Evolutionary conservation across 192 early-diverging fungal species (phyloP).

Genomic region (Polychytrium aggregatum): DNA sequence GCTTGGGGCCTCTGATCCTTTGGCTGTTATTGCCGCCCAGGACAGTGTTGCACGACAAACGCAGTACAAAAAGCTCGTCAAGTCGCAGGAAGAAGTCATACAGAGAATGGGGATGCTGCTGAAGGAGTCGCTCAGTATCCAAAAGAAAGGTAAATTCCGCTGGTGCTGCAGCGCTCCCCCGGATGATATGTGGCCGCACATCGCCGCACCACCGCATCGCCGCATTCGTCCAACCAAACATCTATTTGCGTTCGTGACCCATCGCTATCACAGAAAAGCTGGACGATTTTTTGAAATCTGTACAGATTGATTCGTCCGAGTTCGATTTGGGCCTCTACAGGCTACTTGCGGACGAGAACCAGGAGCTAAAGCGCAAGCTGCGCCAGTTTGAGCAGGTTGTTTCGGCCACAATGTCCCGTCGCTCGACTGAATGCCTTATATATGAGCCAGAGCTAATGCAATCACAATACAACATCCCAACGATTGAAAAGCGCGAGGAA

Average conservation of each 20-base stretch:
- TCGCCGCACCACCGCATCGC: not conserved
- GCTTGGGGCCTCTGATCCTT: not conserved
- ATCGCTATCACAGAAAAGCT: not conserved
- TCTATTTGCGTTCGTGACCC: not conserved
- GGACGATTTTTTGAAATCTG: not conserved
- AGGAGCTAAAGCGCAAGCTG: too few species aligned
- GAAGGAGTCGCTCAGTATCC: conserved; percentile 6
- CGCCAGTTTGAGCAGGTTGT: too few species aligned
- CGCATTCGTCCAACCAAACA: not conserved
- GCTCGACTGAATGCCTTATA: too few species aligned
- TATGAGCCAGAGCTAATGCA: too few species aligned
- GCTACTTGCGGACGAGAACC: too few species aligned
- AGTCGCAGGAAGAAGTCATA: conserved; percentile 33
- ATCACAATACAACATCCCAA: too few species aligned
- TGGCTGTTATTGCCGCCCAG: not conserved
- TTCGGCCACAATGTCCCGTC: too few species aligned
- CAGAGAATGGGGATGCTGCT: conserved; percentile 16
- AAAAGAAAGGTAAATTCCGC: conserved; percentile 5
- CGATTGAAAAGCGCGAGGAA: not conserved
- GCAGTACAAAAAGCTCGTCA: conserved; percentile 17
- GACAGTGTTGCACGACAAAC: conserved; percentile 9
- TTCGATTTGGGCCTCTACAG: too few species aligned
- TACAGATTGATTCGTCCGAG: too few species aligned
- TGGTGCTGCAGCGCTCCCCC: not conserved
- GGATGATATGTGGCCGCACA: not conserved